Base-by-base conservation (phyloP, 768 basidiomycete genomes). In the Trametes meyenii region DNA sequence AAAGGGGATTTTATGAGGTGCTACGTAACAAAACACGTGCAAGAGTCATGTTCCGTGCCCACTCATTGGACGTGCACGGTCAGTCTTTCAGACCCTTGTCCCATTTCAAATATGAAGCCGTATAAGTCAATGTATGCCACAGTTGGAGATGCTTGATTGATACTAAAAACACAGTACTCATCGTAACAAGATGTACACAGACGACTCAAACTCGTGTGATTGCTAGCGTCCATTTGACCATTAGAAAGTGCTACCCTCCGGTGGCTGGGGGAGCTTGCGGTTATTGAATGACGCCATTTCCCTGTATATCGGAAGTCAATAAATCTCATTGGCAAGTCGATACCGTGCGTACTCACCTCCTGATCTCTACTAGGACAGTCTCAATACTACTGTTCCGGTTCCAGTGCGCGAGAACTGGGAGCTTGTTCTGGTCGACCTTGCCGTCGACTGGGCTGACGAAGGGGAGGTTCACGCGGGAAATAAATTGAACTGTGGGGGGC, bases 221-320 rank as follows among this genome's bases (percentile, higher is more conserved):
- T 45, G 49, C n/a, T 13, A 19, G 17, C 16, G 42, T 52, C 29
- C 33, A 35, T 50, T 21, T 35, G 40, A 46, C 43, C 43, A 55
- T 68, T 63, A 88, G 76, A 92, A 92, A 46, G 71, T 83, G 62
- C 82, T 86, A 64, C 94, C 94, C 72, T 99, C 97, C 17, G 89
- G 85, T 2, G 97, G 97, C 76, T 99, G 97, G 36, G 94, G 92
- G 39, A 96, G 82, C 78, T 98, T 98, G 67, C 94, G 80, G 75
- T 98, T 99, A 63, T 84, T 84, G 70, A 90, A 87, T 50, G 90
- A 85, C 2, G 89, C 94, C 97, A 99, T 98, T 75, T 97, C 95
- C 78, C 96, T 98, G 67, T 11, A 14, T 23, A 42, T 13, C 35
- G 5, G 33, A 19, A 1, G 21, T 36, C 24, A 12, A 17, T 58